These are phyloP conservation scores for Acanthamoeba healyi DNA, from an alignment of 208 protist genomes.

Conservation along the genomic window DNA sequence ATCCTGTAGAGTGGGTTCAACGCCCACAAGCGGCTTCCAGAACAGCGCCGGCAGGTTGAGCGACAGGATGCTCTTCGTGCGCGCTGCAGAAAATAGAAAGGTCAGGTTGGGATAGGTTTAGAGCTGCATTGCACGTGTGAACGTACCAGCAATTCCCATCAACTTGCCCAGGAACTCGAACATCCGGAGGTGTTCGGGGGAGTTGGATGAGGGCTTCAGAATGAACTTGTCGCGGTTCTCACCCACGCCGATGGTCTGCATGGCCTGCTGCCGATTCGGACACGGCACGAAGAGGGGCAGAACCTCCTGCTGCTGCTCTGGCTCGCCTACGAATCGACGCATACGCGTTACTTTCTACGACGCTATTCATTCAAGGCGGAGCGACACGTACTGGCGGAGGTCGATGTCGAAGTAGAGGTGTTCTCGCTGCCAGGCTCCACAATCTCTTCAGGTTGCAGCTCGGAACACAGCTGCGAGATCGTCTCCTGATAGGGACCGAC, in stretches of 20 bases:
- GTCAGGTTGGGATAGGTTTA: no score
- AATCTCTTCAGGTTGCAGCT: conserved; percentile 20
- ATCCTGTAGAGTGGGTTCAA: not conserved
- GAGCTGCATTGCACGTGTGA: no score
- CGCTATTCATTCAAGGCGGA: no score
- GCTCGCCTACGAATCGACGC: no score
- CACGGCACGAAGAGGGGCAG: conserved; percentile 55
- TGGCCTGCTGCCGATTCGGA: conserved; percentile 40
- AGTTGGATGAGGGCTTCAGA: conserved; percentile 57
- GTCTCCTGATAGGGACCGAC: conserved; percentile 32
- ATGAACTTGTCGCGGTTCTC: conserved; percentile 82
- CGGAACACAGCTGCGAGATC: conserved; percentile 40
- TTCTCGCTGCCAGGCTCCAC: not conserved
- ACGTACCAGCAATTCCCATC: conserved; percentile 95
- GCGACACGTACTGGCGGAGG: not conserved
- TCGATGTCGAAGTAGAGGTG: not conserved
- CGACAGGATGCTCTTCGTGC: conserved; percentile 93
- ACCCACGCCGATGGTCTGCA: conserved; percentile 61
- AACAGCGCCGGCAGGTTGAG: conserved; percentile 94
- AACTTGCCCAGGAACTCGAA: conserved; percentile 95
- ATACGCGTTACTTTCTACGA: no score
- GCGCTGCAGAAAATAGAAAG: conserved; percentile 90
- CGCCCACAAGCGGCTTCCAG: conserved; percentile 93
- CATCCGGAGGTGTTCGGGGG: conserved; percentile 77
- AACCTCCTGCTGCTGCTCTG: conserved; percentile 68